Base-by-base conservation (phyloP, 176 grass and related monocot species). In the Elymus sibiricus region DNA sequence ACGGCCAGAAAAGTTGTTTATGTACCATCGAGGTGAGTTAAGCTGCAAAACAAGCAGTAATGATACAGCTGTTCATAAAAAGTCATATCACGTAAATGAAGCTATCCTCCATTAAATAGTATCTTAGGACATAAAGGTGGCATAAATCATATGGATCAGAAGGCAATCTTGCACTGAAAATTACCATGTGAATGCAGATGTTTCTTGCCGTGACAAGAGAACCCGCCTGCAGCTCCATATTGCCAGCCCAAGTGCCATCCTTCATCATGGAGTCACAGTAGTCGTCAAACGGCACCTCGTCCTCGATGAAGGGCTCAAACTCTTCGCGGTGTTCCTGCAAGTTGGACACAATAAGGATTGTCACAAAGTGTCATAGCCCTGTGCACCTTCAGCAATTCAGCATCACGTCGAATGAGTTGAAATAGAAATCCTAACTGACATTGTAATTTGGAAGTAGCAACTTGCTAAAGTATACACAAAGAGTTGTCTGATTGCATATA, bases 271-370 rank as follows among this genome's bases (percentile, higher is more conserved):
- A 91, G n/a, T 82, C 79, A 31, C 95, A 98, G 64, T 98, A 98
- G 79, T 95, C 76, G 4, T 95, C 90, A 49, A 95, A 98, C 14
- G 92, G 91, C 25, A 91, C 93, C 72, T 94, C 96, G 64, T 95
- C 96, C 84, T 98, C 96, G 26, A 98, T 98, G 49, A 95, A 98
- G 16, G 96, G 96, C 78, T 98, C 96, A 89, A 95, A 98, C 42
- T 94, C 91, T 37, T 86, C 88, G 1, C 91, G 86, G 49, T 98
- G 88, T 60, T 89, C 71, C 96, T 98, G 21, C 39, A 58, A 74
- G 62, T 81, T 76, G 34, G 6, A 58, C 53, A 85, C 11, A 64
- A 86, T 16, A 53, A 79, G 27, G 77, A 84, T 22, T 9, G 74
- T 64, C 29, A 83, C 22, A 6, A 12, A 84, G 37, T 46, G 35